Evolutionary conservation across 208 protist genomes (phyloP).

Genomic region (Trypanosoma platydactyli): DNA sequence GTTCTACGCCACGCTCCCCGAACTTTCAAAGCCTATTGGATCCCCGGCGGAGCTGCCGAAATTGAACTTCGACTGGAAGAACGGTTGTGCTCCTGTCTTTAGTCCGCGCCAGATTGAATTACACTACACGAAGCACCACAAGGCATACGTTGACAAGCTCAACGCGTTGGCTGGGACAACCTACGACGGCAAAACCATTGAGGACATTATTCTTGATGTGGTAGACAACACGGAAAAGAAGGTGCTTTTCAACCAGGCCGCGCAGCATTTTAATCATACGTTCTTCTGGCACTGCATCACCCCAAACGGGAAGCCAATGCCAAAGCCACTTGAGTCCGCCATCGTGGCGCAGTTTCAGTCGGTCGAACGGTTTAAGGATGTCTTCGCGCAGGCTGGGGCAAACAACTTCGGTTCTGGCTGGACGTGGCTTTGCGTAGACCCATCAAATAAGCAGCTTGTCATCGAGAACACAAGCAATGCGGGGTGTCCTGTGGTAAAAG

Average conservation of each 20-base stretch:
- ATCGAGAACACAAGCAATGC: slow-evolving; percentile 93
- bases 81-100: slow-evolving; percentile 73
- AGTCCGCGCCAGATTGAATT: slow-evolving; percentile 84
- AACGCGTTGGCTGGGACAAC: slow-evolving; percentile 68
- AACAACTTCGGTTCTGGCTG: slow-evolving; percentile 95
- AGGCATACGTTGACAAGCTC: slow-evolving; percentile 92
- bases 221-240: slow-evolving; percentile 54
- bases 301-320: slow-evolving; percentile 67
- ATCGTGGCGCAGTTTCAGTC: slow-evolving; percentile 78
- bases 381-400: slow-evolving; percentile 66
- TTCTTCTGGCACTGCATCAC: slow-evolving; percentile 90
- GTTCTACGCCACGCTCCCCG: slow-evolving; percentile 52
- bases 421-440: slow-evolving; percentile 93
- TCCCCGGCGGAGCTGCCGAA: slow-evolving; percentile 77
- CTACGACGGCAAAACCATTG: slow-evolving; percentile 81
- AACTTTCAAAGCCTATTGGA: slow-evolving; percentile 43
- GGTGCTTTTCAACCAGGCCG: slow-evolving; percentile 87
- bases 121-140: slow-evolving; percentile 94
- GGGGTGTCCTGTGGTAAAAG: slow-evolving; percentile 69
- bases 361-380: slow-evolving; percentile 89
- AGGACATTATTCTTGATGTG: slow-evolving; percentile 67
- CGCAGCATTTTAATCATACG: slow-evolving; percentile 94
- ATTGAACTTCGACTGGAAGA: slow-evolving; percentile 67
- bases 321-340: slow-evolving; percentile 57
- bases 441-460: slow-evolving; percentile 58